These are phyloP conservation scores for Botrytis aclada DNA, from an alignment of 2,329 filamentous ascomycete genomes.

Conservation along the genomic window DNA sequence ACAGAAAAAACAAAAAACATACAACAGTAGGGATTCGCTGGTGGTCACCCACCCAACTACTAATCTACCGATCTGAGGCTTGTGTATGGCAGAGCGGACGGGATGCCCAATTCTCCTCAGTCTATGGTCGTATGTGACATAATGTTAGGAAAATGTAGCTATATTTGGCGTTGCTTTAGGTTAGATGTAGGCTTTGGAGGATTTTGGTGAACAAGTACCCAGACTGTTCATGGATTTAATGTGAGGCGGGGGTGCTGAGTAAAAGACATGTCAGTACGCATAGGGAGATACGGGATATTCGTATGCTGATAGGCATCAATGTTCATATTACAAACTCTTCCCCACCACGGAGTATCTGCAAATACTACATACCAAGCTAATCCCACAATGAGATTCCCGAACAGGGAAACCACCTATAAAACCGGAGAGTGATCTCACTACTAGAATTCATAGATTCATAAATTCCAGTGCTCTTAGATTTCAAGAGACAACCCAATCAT, in stretches of 20 bases:
- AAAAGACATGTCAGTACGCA: rapidly evolving
- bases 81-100: neutral
- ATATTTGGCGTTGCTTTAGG: rapidly evolving
- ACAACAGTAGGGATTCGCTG: neutral
- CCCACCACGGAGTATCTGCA: neutral
- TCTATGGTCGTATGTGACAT: neutral
- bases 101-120: neutral
- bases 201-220: neutral
- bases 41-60: neutral
- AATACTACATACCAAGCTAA: neutral
- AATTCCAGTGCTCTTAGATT: neutral
- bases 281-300: rapidly evolving
- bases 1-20: neutral
- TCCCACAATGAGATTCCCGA: neutral
- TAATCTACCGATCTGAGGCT: neutral
- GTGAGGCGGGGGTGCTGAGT: rapidly evolving
- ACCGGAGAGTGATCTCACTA: neutral
- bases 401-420: neutral
- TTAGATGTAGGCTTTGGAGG: rapidly evolving
- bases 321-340: neutral
- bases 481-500: neutral
- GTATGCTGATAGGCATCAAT: neutral
- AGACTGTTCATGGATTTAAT: neutral
- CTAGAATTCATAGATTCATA: neutral
- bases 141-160: rapidly evolving